Evolutionary conservation across 2,329 filamentous ascomycete genomes (phyloP).

Genomic region (Fusarium acutatum): DNA sequence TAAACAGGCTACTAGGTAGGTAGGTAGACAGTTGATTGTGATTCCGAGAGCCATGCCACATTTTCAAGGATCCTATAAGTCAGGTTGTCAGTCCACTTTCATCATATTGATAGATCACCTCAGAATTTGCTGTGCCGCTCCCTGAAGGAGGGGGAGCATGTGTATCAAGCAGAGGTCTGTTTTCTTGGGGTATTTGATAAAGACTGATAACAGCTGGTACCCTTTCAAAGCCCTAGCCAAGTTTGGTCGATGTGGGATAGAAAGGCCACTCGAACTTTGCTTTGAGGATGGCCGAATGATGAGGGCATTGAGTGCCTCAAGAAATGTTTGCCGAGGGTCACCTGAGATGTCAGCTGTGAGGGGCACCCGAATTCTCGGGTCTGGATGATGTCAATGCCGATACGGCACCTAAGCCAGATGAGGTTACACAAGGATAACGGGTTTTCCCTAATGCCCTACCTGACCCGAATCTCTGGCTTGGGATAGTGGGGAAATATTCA

Average conservation of each 20-base stretch:
- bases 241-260: too few relatives aligned
- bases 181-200: background rate
- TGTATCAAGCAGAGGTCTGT: background rate
- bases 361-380: background rate
- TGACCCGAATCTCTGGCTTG: background rate
- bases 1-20: background rate
- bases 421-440: conserved; percentile 1
- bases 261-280: background rate
- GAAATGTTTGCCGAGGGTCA: background rate
- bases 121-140: background rate
- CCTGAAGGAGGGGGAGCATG: background rate
- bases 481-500: background rate
- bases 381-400: conserved; percentile 7
- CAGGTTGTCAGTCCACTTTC: background rate
- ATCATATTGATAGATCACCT: background rate
- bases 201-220: background rate
- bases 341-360: background rate
- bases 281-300: background rate
- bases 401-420: background rate
- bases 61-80: background rate
- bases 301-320: background rate
- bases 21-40: background rate
- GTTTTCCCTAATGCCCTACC: background rate
- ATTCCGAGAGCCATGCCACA: background rate
- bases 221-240: background rate